Evolutionary conservation across 2,329 filamentous ascomycete species (phyloP).

Genomic region (Teratosphaeria pseudoeucalypti): DNA sequence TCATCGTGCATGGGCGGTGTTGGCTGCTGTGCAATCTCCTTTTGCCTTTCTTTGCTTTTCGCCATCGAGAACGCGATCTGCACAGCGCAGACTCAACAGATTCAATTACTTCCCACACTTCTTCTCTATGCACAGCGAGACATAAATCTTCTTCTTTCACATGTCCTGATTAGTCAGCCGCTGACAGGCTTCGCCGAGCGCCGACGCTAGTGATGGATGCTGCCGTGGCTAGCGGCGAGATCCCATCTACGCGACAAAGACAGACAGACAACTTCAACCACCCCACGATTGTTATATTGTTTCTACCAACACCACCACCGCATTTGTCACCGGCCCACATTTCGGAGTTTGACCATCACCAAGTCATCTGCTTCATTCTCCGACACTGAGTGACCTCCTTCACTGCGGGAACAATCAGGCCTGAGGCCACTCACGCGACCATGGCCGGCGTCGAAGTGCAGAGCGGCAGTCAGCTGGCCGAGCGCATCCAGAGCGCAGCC

Average conservation of each 20-base stretch:
- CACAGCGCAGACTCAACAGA: background rate
- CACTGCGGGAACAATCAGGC: background rate
- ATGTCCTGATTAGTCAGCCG: background rate
- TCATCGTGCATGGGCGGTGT: slow-evolving; percentile 11
- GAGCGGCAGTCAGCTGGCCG: slow-evolving; percentile 71
- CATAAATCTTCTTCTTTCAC: background rate
- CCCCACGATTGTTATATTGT: background rate
- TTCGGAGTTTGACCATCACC: background rate
- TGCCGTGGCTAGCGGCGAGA: background rate
- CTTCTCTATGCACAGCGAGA: background rate
- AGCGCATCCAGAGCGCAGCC: slow-evolving; percentile 70
- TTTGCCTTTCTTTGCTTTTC: slow-evolving; percentile 1
- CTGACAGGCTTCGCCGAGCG: background rate
- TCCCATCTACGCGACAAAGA: background rate
- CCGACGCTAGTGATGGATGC: background rate
- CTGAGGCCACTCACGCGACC: slow-evolving; percentile 4
- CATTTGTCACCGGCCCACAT: background rate
- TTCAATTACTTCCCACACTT: too few relatives aligned
- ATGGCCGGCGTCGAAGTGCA: slow-evolving; percentile 62
- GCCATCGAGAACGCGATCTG: slow-evolving; percentile 1
- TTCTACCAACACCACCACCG: background rate
- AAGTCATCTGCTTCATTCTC: too few relatives aligned
- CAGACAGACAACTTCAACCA: background rate
- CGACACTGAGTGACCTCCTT: background rate
- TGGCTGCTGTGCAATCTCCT: slow-evolving; percentile 11